phyloP scores from a whole-genome alignment of 2,329 filamentous ascomycete genomes.

The Teratosphaeria nubilosa region DNA sequence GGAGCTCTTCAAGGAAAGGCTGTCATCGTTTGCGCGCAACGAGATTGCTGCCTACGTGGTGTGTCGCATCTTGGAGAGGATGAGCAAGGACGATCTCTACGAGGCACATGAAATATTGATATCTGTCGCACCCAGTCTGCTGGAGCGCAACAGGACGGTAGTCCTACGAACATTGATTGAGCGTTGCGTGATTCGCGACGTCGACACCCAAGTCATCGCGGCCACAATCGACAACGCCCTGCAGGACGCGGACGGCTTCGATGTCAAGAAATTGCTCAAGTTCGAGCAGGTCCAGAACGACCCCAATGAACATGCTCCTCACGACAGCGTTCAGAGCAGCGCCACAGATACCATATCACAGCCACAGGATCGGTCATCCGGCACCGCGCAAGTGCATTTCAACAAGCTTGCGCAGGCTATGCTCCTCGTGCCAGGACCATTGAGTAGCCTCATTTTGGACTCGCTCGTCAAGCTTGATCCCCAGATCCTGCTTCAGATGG shows the following conservation, averaged over 20 bases:
- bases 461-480: slow-evolving; percentile 39
- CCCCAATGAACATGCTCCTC: slow-evolving; percentile 5
- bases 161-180: slow-evolving; percentile 77
- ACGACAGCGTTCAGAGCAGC: slow-evolving; percentile 9
- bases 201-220: slow-evolving; percentile 47
- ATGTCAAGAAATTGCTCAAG: slow-evolving; percentile 50
- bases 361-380: slow-evolving; percentile 12
- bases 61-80: slow-evolving; percentile 67
- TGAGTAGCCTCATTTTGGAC: slow-evolving; percentile 62
- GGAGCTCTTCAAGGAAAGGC: slow-evolving; percentile 67
- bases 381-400: slow-evolving; percentile 37
- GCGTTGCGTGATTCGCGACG: slow-evolving; percentile 59
- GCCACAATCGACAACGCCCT: slow-evolving; percentile 49
- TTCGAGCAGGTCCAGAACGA: slow-evolving; percentile 33
- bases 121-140: slow-evolving; percentile 61
- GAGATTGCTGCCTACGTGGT: slow-evolving; percentile 85
- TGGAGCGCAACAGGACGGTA: slow-evolving; percentile 65
- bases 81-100: slow-evolving; percentile 77
- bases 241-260: slow-evolving; percentile 39
- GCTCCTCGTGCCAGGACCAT: slow-evolving; percentile 59
- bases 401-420: slow-evolving; percentile 79
- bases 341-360: slow-evolving; percentile 6
- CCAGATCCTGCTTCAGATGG: slow-evolving; percentile 49
- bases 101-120: slow-evolving; percentile 61
- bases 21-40: slow-evolving; percentile 74